Evolutionary conservation across 306 rosid species (phyloP), one percentile per base, ranked within the genome.

Genomic region (Lablab purpureus): DNA sequence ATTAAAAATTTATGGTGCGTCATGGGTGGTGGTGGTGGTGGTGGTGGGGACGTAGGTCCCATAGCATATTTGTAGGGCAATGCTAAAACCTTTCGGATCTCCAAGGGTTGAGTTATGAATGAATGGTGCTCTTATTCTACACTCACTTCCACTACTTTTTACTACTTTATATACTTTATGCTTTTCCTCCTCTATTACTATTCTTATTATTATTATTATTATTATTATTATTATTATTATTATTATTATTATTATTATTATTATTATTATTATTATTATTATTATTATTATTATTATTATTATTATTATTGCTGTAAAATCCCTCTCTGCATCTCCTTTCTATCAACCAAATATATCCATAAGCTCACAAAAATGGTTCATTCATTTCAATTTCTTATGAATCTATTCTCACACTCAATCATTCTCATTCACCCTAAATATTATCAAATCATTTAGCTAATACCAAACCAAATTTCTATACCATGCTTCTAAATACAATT

Each of bases 51-150:
- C 19, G 14, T 10, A 43, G 15, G 49, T 12, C 49, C 49, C 49
- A 3, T 11, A 43, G 49, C 49, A 12, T 43, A 55, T 64, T 14
- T 75, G 27, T 65, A 13, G 8, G 14, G 56, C 69, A 27, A 76
- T 49, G n/a, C n/a, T n/a, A 19, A 36, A 67, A 0, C 85, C 77
- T 59, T 82, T 82, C 30, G 70, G 58, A 69, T 36, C 67, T 19
- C 50, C 73, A 81, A 75, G 37, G 81, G 81, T 32, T 74, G 36
- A 21, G 36, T 32, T 66, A 28, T 14, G 45, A 1, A 30, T 30
- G 40, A 12, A 28, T 28, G 67, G 3, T 41, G 43, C 10, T 28
- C 6, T 64, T 1, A 43, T 43, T 43, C 15, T 12, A 11, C 75
- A 27, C 62, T 3, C 7, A 4, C 19, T 2, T 34, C n/a, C 55